Conservation (phyloP, 176 grass and related monocot genomes). For the barley (Hordeum vulgare) region MorexV3_pseudomolecules_assembly NC_058518.1:425021309-425021808, state of each 20-base stretch:
- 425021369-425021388: not conserved
- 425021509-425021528: constrained; percentile 10
- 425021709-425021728: not conserved
- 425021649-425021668: not conserved
- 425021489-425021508: constrained; percentile 1
- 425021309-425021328: not conserved
- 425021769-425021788: not conserved
- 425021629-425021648: not conserved
- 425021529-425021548: constrained; percentile 47
- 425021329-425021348: not conserved
- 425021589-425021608: constrained; percentile 15
- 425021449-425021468: constrained; percentile 13
- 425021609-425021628: not conserved
- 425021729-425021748: not conserved
- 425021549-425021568: constrained; percentile 38
- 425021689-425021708: not conserved
- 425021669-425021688: not conserved
- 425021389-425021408: not conserved
- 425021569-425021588: constrained; percentile 1
- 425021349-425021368: not conserved
- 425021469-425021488: constrained; percentile 28
- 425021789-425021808: not conserved
- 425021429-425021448: not conserved
- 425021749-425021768: not conserved
- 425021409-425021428: not conserved